Conservation (phyloP, 2,329 filamentous ascomycete species). For the Alternaria dauci region DNA sequence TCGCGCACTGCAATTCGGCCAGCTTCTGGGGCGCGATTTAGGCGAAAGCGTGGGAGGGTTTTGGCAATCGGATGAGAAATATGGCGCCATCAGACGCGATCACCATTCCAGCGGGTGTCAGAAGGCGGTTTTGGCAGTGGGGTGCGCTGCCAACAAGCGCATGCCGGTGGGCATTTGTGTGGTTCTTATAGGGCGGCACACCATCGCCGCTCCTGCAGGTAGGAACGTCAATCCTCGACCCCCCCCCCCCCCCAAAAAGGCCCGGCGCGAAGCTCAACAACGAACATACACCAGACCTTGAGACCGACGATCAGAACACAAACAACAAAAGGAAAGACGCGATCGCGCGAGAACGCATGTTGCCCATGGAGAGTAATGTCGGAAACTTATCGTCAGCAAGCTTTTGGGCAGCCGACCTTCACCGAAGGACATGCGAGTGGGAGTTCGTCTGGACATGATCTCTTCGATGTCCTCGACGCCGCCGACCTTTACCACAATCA, state of each 20-base stretch:
- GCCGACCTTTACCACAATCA: slow-evolving; percentile 39
- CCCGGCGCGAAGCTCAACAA: slow-evolving; percentile 26
- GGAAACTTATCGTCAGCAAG: slow-evolving; percentile 40
- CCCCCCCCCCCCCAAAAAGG: slow-evolving; percentile 22
- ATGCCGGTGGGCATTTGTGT: slow-evolving; percentile 28
- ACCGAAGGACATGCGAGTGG: slow-evolving; percentile 47
- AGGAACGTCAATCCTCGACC: slow-evolving; percentile 28
- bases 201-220: slow-evolving; percentile 34
- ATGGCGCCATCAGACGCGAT: slow-evolving; percentile 37
- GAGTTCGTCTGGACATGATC: slow-evolving; percentile 53
- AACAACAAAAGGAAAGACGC: slow-evolving; percentile 14
- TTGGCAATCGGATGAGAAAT: slow-evolving; percentile 17
- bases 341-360: slow-evolving; percentile 20
- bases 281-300: slow-evolving; percentile 19
- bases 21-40: slow-evolving; percentile 18
- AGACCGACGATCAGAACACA: slow-evolving; percentile 5
- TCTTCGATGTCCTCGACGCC: slow-evolving; percentile 40
- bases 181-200: slow-evolving; percentile 42
- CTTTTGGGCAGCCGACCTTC: slow-evolving; percentile 50
- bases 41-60: slow-evolving; percentile 36
- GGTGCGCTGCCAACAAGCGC: slow-evolving; percentile 29
- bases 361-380: slow-evolving; percentile 52
- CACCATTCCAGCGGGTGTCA: slow-evolving; percentile 20
- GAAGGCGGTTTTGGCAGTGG: slow-evolving; percentile 28
- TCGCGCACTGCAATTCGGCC: not conserved